phyloP scores from a whole-genome alignment of 1,139 yeast species.

The Geotrichum carabidarum region DNA sequence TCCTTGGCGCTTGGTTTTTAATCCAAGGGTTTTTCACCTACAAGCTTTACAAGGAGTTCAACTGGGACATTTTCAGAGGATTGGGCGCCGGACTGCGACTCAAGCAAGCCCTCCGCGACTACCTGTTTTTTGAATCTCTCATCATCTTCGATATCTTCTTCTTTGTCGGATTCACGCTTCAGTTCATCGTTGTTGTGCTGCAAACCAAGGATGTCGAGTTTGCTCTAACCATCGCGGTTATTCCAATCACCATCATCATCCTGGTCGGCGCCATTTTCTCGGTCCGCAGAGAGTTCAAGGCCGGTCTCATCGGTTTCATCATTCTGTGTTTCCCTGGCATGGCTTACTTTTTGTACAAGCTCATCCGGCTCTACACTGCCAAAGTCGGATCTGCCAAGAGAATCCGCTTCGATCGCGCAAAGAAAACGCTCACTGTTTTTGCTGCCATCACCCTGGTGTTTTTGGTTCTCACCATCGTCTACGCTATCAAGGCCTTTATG shows the following conservation, averaged over 20 bases:
- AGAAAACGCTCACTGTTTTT: slow-evolving; percentile 47
- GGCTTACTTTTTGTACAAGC: slow-evolving; percentile 50
- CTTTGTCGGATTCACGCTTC: slow-evolving; percentile 52
- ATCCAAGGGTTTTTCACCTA: slow-evolving; percentile 39
- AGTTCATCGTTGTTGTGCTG: slow-evolving; percentile 49
- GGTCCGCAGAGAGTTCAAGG: slow-evolving; percentile 40
- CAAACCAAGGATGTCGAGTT: slow-evolving; percentile 45
- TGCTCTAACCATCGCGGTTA: slow-evolving; percentile 47
- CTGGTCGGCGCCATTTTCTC: slow-evolving; percentile 42
- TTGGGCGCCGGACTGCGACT: slow-evolving; percentile 48
- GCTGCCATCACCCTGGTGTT: slow-evolving; percentile 47
- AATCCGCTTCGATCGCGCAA: slow-evolving; percentile 43
- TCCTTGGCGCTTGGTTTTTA: slow-evolving; percentile 42
- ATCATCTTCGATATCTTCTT: slow-evolving; percentile 48
- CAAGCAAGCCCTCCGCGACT: slow-evolving; percentile 41
- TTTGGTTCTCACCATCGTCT: slow-evolving; percentile 39
- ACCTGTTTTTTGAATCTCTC: slow-evolving; percentile 40
- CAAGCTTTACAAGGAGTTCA: slow-evolving; percentile 43
- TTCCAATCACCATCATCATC: slow-evolving; percentile 46
- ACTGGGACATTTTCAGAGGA: slow-evolving; percentile 49
- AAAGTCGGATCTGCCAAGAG: slow-evolving; percentile 36
- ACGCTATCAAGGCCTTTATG: slow-evolving; percentile 39
- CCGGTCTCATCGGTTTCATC: slow-evolving; percentile 37
- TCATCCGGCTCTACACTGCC: slow-evolving; percentile 47
- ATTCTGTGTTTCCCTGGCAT: slow-evolving; percentile 42